Evolutionary conservation across 345 rosid genomes (phyloP).

Genomic region (Erodium maritimum): DNA sequence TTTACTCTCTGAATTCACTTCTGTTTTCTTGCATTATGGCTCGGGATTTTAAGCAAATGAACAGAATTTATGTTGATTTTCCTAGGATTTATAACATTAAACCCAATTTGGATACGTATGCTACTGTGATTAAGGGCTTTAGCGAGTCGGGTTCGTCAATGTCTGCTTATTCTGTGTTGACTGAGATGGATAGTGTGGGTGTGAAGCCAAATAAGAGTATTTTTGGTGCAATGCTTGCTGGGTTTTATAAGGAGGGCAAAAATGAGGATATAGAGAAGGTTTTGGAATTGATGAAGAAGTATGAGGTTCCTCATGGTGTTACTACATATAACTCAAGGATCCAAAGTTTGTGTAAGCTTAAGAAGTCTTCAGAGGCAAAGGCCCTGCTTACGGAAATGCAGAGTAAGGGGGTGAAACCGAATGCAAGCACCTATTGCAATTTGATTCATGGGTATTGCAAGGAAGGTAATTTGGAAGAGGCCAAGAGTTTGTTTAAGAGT

Average conservation of each 20-base stretch:
- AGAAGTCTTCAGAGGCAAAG: slow-evolving; percentile 48
- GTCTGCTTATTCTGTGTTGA: slow-evolving; percentile 49
- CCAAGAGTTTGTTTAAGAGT: slow-evolving; percentile 42
- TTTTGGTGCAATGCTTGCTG: slow-evolving; percentile 46
- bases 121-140: slow-evolving; percentile 52
- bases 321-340: slow-evolving; percentile 48
- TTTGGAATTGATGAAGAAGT: slow-evolving; percentile 44
- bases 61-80: slow-evolving; percentile 49
- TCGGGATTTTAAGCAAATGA: slow-evolving; percentile 41
- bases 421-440: slow-evolving; percentile 28
- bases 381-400: slow-evolving; percentile 48
- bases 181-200: slow-evolving; percentile 65
- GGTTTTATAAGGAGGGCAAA: slow-evolving; percentile 67
- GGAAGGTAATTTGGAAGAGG: slow-evolving; percentile 55
- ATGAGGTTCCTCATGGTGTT: slow-evolving; percentile 27
- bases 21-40: slow-evolving; percentile 54
- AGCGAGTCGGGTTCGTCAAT: slow-evolving; percentile 51
- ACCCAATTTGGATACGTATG: slow-evolving; percentile 58
- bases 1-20: slow-evolving; percentile 51
- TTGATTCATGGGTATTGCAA: slow-evolving; percentile 72
- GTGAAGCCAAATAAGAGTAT: slow-evolving; percentile 34
- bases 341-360: slow-evolving; percentile 50
- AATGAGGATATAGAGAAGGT: slow-evolving; percentile 60
- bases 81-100: slow-evolving; percentile 37
- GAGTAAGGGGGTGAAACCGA: slow-evolving; percentile 33